Base-by-base conservation (phyloP, 1,139 yeast species). In the Diutina catenulata region DNA sequence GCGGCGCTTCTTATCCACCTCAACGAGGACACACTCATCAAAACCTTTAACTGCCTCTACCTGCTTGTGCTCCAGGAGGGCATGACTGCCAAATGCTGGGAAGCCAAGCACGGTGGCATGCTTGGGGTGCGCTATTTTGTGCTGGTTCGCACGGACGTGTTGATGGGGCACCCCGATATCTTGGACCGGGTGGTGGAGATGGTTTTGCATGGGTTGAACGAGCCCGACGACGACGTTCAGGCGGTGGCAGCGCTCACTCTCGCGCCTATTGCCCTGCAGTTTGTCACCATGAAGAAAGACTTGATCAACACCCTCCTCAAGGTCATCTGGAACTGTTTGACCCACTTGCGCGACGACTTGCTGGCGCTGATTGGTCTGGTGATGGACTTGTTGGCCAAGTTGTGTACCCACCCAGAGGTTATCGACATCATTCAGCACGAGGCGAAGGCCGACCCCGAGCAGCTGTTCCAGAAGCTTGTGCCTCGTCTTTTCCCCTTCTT, bases 41-140 rank as follows among this genome's bases (percentile, higher is more conserved):
- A 70, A 40, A 76, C 87, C 0, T 91, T 88, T 53, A 52, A 64
- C 18, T 77, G 80, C 24, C 66, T 93, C 40, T 73, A 76, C 42
- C 69, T 73, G 38, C 64, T 93, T 41, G 86, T 87, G 1, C 57
- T 82, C 40, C 98, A 93, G 56, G 74, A 79, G 37, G 59, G 53
- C 16, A 39, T 39, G 16, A 25, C 21, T 3, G 37, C 19, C 6
- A 39, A 43, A 15, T 71, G 81, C 40, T 93, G 98, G 98, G 97
- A 93, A 55, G 97, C 96, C 1, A 84, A 93, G 43, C 98, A 93
- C 63, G 98, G 98, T 45, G 99, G 98, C 37, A 79, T 93, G 80
- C 70, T 93, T 20, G 98, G 98, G 0, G 66, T 93, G 40, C 67
- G 95, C 42, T 93, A 93, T 57, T 79, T 91, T 49, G 98, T 88